Conservation (phyloP, 1,284 basidiomycete species). For the Coriolopsis trogii region DNA sequence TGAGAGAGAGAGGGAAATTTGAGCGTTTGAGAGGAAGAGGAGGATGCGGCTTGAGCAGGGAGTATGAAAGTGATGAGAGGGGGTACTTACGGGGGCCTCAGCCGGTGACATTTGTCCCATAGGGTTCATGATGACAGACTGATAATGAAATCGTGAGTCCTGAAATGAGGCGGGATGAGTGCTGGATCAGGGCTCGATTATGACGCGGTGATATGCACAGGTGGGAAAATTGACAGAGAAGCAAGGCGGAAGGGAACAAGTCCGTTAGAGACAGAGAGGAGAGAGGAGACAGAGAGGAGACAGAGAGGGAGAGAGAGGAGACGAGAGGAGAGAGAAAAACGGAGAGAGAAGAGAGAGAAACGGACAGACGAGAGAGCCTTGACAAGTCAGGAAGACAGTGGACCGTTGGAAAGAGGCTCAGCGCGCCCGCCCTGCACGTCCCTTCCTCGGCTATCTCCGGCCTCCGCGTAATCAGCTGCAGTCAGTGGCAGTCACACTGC, state of each 20-base stretch:
- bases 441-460: conserved; percentile 35
- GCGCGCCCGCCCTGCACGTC: conserved; percentile 10
- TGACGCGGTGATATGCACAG: conserved; percentile 31
- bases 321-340: conserved; percentile 41
- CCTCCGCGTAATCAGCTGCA: conserved; percentile 19
- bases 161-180: conserved; percentile 30
- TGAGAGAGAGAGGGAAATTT: background rate
- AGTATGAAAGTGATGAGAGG: background rate
- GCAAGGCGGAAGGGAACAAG: conserved; percentile 44
- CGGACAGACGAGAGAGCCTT: conserved; percentile 40
- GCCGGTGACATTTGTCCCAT: conserved; percentile 66
- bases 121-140: conserved; percentile 75
- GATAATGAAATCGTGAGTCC: conserved; percentile 38
- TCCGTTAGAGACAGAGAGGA: conserved; percentile 44
- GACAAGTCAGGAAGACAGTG: conserved; percentile 37
- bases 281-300: conserved; percentile 27
- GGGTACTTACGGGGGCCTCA: conserved; percentile 71
- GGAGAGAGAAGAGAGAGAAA: conserved; percentile 44
- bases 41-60: conserved; percentile 7
- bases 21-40: conserved; percentile 5
- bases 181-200: conserved; percentile 24
- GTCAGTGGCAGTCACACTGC: no score
- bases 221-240: conserved; percentile 36
- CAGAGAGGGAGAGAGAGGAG: conserved; percentile 34
- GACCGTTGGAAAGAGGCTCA: conserved; percentile 27